Percentiles rank a stretch among this genome's conserved stretches.
phyloP scores from a whole-genome alignment of 1,284 basidiomycete species.

The Sutorius eximius region DNA sequence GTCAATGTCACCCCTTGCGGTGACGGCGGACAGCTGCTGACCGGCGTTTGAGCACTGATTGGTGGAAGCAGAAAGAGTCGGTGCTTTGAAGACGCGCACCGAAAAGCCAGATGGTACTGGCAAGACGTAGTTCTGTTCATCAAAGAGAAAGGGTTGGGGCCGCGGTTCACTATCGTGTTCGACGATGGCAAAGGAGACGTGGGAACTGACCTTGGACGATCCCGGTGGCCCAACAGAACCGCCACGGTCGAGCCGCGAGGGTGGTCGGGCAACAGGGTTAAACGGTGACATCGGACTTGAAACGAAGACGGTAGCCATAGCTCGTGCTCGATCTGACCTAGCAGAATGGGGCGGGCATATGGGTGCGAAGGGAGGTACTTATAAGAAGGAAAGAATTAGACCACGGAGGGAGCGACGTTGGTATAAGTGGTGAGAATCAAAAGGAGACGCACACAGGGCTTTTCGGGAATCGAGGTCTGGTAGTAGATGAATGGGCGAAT shows the following conservation, averaged over 20 bases:
- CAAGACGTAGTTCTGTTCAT: constrained; percentile 34
- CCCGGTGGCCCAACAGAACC: constrained; percentile 22
- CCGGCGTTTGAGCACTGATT: constrained; percentile 34
- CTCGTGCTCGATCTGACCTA: constrained; percentile 25
- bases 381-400: constrained; percentile 24
- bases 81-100: constrained; percentile 52
- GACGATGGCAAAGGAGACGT: constrained; percentile 2
- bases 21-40: constrained; percentile 32
- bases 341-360: constrained; percentile 28
- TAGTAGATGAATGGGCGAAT: constrained; percentile 30
- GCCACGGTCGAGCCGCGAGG: constrained; percentile 33
- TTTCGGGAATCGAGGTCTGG: constrained; percentile 28
- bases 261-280: constrained; percentile 34
- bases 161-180: constrained; percentile 18
- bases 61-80: constrained; percentile 37
- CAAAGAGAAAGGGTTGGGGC: constrained; percentile 3
- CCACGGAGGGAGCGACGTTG: constrained; percentile 29
- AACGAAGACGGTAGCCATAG: constrained; percentile 33
- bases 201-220: constrained; percentile 33
- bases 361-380: constrained; percentile 18
- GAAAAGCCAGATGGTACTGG: constrained; percentile 48
- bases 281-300: constrained; percentile 30
- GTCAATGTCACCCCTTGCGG: constrained; percentile 44
- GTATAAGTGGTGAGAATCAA: constrained; percentile 33
- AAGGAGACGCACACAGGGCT: constrained; percentile 23